A percentile compares a stretch with the other conserved stretches of the same genome.
Conservation (phyloP, 345 rosid genomes). For the Nasturtium officinale region DNA sequence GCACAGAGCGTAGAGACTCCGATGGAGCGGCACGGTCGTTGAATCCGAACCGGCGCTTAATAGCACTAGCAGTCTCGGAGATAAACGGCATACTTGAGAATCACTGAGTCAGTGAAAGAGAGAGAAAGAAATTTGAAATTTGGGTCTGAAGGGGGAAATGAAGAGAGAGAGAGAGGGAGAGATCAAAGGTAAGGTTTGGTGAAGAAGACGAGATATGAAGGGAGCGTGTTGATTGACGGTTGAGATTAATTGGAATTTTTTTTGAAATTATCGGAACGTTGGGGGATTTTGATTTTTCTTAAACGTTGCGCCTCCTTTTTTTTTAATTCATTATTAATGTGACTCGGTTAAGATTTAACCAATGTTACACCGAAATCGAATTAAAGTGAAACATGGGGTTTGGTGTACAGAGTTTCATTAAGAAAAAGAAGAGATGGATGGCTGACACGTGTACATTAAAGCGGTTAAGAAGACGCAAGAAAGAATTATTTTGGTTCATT, state of each 20-base stretch:
- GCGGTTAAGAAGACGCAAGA: too few species aligned
- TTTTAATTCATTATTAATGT: background rate
- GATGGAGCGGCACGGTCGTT: conserved; percentile 55
- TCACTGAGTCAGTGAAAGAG: conserved; percentile 14
- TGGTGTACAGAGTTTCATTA: too few species aligned
- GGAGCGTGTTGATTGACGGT: conserved; percentile 39
- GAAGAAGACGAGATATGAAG: conserved; percentile 20
- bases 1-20: conserved; percentile 50
- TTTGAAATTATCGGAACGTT: conserved; percentile 40
- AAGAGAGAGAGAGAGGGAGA: conserved; percentile 5
- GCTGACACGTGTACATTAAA: too few species aligned
- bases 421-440: too few species aligned
- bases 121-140: conserved; percentile 31
- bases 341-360: background rate
- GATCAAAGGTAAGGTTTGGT: too few species aligned
- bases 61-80: conserved; percentile 79
- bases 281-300: conserved; percentile 6
- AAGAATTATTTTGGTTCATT: too few species aligned
- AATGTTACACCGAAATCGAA: too few species aligned
- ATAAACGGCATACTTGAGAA: conserved; percentile 64
- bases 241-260: conserved; percentile 17
- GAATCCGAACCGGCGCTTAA: conserved; percentile 87
- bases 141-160: conserved; percentile 27
- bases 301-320: conserved; percentile 31
- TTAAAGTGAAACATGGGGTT: too few species aligned